Conservation (phyloP, 108 stramenopile species). For the Conticribra guillardii region DNA sequence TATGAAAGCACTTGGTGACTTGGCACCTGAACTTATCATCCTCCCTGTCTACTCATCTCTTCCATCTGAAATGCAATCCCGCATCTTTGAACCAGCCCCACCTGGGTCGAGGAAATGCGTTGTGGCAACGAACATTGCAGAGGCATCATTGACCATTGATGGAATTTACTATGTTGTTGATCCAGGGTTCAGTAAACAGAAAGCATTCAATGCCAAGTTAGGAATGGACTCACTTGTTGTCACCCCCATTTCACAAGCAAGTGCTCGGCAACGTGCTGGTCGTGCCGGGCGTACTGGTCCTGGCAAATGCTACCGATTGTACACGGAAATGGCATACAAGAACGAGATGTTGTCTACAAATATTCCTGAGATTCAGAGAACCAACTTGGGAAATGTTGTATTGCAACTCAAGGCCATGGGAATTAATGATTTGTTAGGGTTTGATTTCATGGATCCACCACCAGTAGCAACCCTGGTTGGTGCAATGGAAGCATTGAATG, state of each 20-base stretch:
- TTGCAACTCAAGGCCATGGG: conserved; percentile 98
- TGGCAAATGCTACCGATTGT: conserved; percentile 98
- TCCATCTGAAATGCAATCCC: conserved; percentile 98
- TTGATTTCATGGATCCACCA: conserved; percentile 99
- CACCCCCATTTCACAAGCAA: conserved; percentile 97
- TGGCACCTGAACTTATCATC: conserved; percentile 97
- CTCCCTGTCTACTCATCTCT: conserved; percentile 97
- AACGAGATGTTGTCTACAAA: conserved; percentile 95
- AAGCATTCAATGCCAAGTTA: conserved; percentile 97
- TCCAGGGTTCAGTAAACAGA: conserved; percentile 98
- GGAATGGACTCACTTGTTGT: conserved; percentile 99
- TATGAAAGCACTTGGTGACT: conserved; percentile 95
- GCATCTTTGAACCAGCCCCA: conserved; percentile 99
- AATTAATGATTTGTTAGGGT: conserved; percentile 95
- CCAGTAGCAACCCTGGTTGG: conserved; percentile 95
- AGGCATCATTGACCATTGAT: conserved; percentile 98
- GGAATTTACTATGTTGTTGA: conserved; percentile 99
- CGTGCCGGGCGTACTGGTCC: conserved; percentile 98
- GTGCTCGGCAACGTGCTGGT: conserved; percentile 92
- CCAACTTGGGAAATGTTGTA: conserved; percentile 95
- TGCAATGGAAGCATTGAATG: conserved; percentile 95
- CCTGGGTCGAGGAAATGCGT: conserved; percentile 93
- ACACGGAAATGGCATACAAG: conserved; percentile 94
- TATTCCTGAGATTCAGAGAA: conserved; percentile 97
- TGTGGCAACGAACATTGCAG: conserved; percentile 99